Base-by-base conservation (phyloP, 495 filamentous ascomycete genomes). In the Neurospora tetraspora region DNA sequence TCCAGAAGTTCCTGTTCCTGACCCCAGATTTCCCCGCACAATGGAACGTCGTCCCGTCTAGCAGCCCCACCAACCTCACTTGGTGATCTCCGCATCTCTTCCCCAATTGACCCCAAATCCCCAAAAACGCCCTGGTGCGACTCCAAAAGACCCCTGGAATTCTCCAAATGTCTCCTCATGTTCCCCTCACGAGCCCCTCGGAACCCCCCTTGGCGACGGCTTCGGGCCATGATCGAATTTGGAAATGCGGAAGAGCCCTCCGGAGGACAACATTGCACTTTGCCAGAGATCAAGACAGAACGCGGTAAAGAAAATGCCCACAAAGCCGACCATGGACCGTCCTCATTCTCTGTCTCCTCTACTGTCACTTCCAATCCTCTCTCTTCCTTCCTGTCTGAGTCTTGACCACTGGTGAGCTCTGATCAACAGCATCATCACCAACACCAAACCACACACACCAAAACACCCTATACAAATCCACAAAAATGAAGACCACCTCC, bases 251-350 rank as follows among this genome's bases (percentile, higher is more conserved):
- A 79, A 78, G 68, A 71, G 59, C 36, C 68, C 74, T 77, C 80
- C 80, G 80, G 65, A 80, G 80, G 80, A 81, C 80, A 81, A 73
- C 80, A 65, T 72, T 74, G 71, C 78, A 76, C 36, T 73, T 76
- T 68, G 59, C 45, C n/a, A 39, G 36, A 40, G 73, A 38, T 71
- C 45, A 69, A 40, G 38, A 72, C 20, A 18, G 10, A 7, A 68
- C 34, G 38, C 16, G 61, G 61, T 76, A 72, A 53, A 69, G 69
- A 71, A 70, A 47, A 37, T 70, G 34, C 36, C 23, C 65, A 68
- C 75, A 53, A 40, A 70, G 53, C 20, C 47, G 23, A 73, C 45
- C 45, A 43, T 70, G 43, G 42, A 5, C 18, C 1, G 0, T 45
- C 1, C 18, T 20, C 42, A 45, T 39, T 39, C 8, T 69, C 42